Conservation (phyloP, 805 yeast species). For the Jamesozyma spencerorum region DNA sequence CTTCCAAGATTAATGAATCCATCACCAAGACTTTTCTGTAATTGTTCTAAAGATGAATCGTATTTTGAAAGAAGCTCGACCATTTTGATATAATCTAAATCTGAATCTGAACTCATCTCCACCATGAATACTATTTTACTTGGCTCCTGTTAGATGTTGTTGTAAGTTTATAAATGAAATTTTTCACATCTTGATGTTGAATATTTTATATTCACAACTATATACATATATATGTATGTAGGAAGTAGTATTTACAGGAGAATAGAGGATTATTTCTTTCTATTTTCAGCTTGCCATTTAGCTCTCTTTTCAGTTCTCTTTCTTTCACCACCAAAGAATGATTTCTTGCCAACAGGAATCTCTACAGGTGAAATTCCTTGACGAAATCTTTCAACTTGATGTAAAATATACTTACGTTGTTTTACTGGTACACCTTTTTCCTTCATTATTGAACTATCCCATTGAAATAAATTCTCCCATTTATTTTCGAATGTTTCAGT, state of each 20-base stretch:
- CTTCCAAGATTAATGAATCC: conserved; percentile 24
- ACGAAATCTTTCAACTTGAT: conserved; percentile 61
- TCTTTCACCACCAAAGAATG: conserved; percentile 78
- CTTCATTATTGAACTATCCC: conserved; percentile 50
- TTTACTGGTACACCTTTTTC: conserved; percentile 67
- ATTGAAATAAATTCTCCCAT: conserved; percentile 58
- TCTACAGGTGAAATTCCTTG: conserved; percentile 48
- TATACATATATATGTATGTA: neutral
- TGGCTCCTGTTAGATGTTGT: too few relatives aligned
- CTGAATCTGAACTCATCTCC: neutral
- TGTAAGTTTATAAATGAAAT: too few relatives aligned
- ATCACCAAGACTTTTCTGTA: conserved; percentile 16
- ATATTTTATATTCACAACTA: neutral
- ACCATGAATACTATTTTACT: too few relatives aligned
- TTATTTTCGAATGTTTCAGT: conserved; percentile 58
- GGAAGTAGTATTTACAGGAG: neutral
- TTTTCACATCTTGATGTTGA: neutral
- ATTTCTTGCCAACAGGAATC: conserved; percentile 60
- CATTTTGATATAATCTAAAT: conserved; percentile 8
- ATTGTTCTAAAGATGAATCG: conserved; percentile 22
- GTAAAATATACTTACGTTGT: conserved; percentile 62
- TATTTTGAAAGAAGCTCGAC: conserved; percentile 17
- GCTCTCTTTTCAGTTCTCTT: conserved; percentile 60
- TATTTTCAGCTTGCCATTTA: conserved; percentile 44
- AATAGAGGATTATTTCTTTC: conserved; percentile 1